Conservation (phyloP, 176 grass and related monocot species). For the Raddia guianensis region DNA sequence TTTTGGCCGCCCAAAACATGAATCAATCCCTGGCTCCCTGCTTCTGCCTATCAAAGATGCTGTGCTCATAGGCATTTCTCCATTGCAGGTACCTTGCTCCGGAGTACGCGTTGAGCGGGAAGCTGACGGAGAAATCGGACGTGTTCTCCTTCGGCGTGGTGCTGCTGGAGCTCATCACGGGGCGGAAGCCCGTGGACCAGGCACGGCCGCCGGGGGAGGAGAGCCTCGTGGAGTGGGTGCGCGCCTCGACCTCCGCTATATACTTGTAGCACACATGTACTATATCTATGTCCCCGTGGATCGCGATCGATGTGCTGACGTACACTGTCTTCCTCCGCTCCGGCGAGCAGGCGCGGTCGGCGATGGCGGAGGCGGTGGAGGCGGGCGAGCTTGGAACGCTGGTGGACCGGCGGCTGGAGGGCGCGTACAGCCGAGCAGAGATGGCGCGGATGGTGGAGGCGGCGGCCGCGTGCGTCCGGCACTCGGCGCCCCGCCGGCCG, state of each 20-base stretch:
- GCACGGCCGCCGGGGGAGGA: constrained; percentile 57
- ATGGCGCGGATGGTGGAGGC: constrained; percentile 80
- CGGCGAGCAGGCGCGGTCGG: constrained; percentile 55
- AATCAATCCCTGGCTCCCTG: no score
- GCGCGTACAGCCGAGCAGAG: constrained; percentile 46
- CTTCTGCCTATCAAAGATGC: no score
- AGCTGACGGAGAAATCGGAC: constrained; percentile 84
- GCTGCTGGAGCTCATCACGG: constrained; percentile 87
- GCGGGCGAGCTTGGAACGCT: constrained; percentile 51
- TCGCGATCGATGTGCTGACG: no score
- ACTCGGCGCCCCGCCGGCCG: constrained; percentile 71
- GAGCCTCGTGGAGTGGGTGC: constrained; percentile 90
- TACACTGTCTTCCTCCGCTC: background rate
- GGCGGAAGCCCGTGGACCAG: constrained; percentile 70
- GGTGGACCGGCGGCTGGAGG: constrained; percentile 57
- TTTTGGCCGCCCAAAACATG: no score
- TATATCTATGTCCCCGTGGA: no score
- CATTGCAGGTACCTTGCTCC: constrained; percentile 72
- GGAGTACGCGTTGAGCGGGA: constrained; percentile 80
- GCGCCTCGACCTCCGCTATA: no score
- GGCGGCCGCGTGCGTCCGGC: constrained; percentile 72
- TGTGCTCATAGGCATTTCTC: no score
- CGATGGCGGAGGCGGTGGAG: constrained; percentile 55
- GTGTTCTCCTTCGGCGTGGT: constrained; percentile 94
- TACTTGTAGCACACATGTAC: no score